Evolutionary conservation across 2,329 filamentous ascomycete genomes (phyloP).

Genomic region (Botrytis squamosa): DNA sequence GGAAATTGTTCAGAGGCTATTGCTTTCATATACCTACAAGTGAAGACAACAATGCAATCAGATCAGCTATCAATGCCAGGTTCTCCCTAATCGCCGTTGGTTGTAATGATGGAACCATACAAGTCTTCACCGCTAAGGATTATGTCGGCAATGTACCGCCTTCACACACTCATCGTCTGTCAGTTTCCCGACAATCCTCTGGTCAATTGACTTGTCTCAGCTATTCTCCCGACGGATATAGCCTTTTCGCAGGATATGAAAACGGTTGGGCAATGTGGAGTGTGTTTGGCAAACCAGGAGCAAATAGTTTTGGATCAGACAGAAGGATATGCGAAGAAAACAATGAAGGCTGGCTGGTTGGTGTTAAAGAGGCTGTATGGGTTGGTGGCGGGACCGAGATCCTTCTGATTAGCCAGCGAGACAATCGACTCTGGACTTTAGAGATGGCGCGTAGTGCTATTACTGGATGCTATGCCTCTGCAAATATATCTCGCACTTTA

Average conservation of each 20-base stretch:
- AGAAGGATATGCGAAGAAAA: constrained; percentile 62
- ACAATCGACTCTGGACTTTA: constrained; percentile 79
- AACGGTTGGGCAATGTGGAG: constrained; percentile 96
- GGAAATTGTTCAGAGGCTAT: constrained; percentile 78
- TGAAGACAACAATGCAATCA: constrained; percentile 60
- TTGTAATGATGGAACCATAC: constrained; percentile 73
- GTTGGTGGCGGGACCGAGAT: constrained; percentile 85
- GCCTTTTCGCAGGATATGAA: constrained; percentile 89
- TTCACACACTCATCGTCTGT: constrained; percentile 74
- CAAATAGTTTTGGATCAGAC: constrained; percentile 77
- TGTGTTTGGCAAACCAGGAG: constrained; percentile 89
- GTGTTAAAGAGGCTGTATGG: constrained; percentile 78
- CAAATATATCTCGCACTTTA: constrained; percentile 85
- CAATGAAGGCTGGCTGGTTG: constrained; percentile 79
- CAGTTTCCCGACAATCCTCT: constrained; percentile 64
- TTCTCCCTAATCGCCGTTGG: constrained; percentile 92
- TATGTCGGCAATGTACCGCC: constrained; percentile 89
- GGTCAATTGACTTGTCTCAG: constrained; percentile 71
- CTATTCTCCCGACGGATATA: constrained; percentile 96
- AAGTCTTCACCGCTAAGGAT: constrained; percentile 90
- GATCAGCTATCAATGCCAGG: constrained; percentile 84
- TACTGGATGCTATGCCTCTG: constrained; percentile 84
- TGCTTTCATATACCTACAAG: constrained; percentile 78
- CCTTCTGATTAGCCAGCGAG: constrained; percentile 66
- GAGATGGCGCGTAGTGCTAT: constrained; percentile 95